A percentile compares a stretch with the other conserved stretches of the same genome.
These are phyloP conservation scores for Coemansia sp. DNA, from an alignment of 192 early-diverging fungal genomes.

Conservation along the genomic window DNA sequence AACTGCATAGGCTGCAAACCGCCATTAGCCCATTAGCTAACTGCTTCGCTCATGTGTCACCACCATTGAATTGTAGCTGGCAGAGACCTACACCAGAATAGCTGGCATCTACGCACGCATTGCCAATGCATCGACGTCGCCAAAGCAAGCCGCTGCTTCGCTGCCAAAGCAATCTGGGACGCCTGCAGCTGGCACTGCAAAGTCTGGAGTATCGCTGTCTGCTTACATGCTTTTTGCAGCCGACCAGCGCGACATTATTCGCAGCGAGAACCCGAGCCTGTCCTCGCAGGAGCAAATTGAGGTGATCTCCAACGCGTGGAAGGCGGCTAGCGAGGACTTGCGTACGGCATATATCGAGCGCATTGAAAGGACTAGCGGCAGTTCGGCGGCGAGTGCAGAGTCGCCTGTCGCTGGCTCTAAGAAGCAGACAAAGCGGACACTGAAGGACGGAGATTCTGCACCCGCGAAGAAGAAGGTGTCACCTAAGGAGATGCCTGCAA, in stretches of 20 bases:
- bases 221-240: slow-evolving; percentile 1
- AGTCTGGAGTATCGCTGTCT: neutral
- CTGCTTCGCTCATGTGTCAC: neutral
- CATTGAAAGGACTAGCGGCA: neutral
- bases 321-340: neutral
- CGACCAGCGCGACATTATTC: slow-evolving; percentile 1
- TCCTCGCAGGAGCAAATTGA: slow-evolving; percentile 1
- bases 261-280: neutral
- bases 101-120: neutral
- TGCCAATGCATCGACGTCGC: neutral
- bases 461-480: neutral
- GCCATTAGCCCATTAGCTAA: neutral
- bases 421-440: neutral
- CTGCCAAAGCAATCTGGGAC: neutral
- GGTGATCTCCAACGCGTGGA: neutral
- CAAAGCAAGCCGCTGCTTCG: neutral
- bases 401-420: neutral
- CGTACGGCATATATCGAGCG: neutral
- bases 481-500: neutral
- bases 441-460: neutral
- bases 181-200: neutral
- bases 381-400: neutral
- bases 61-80: neutral
- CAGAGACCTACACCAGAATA: neutral
- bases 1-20: neutral